Conservation (phyloP, 371 early-diverging fungal species). For the Cokeromyces recurvatus region DNA sequence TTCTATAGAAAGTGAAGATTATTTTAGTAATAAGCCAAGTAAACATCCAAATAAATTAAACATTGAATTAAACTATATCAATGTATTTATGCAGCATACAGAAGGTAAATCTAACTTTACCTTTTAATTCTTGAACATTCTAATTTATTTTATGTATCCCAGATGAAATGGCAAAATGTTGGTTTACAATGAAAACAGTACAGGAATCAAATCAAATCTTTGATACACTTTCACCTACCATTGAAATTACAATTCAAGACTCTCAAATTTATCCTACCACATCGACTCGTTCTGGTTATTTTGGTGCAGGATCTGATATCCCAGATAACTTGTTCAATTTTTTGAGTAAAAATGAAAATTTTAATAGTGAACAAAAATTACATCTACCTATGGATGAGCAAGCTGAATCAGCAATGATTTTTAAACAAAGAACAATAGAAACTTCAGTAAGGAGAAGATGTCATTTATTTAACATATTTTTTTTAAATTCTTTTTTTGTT, state of each 20-base stretch:
- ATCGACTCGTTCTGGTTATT: conserved; percentile 14
- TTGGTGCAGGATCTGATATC: conserved; percentile 38
- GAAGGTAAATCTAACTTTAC: conserved; percentile 23
- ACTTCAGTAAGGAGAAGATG: conserved; percentile 52
- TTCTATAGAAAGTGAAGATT: neutral
- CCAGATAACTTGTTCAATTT: conserved; percentile 31
- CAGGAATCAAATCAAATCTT: conserved; percentile 10
- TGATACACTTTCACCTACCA: conserved; percentile 26
- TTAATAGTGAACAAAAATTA: conserved; percentile 49
- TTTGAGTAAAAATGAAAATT: conserved; percentile 25
- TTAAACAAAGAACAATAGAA: conserved; percentile 60
- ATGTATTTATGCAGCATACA: conserved; percentile 39
- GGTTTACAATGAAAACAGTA: conserved; percentile 40
- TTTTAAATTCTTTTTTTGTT: neutral
- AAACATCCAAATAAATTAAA: conserved; percentile 23
- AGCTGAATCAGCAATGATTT: conserved; percentile 56
- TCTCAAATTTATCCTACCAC: conserved; percentile 1
- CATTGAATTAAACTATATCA: conserved; percentile 32
- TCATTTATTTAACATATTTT: neutral
- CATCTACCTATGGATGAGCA: conserved; percentile 51
- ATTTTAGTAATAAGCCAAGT: neutral
- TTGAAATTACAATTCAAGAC: conserved; percentile 44
- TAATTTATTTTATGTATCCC: no score
- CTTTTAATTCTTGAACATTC: no score
- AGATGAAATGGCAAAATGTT: conserved; percentile 30